Percentiles rank a stretch among this genome's conserved stretches.
Evolutionary conservation across 306 rosid genomes (phyloP).

Genomic region (Corylus americana): DNA sequence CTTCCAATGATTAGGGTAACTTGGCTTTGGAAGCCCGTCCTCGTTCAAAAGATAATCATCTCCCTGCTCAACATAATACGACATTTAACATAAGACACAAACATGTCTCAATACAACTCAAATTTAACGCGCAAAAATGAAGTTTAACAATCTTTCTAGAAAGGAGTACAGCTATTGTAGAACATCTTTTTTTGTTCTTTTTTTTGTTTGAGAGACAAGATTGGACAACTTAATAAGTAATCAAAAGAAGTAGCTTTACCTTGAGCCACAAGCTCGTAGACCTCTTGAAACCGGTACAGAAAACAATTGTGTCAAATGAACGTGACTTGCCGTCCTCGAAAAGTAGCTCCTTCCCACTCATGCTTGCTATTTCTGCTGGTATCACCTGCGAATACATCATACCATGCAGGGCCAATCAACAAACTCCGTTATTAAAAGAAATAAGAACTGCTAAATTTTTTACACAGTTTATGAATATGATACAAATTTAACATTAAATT

Average conservation of each 20-base stretch:
- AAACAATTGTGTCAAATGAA: slow-evolving; percentile 57
- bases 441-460: too few relatives aligned
- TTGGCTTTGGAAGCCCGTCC: slow-evolving; percentile 58
- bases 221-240: neutral
- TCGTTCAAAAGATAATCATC: slow-evolving; percentile 58
- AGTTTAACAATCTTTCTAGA: neutral
- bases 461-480: too few relatives aligned
- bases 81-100: too few relatives aligned
- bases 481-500: too few relatives aligned
- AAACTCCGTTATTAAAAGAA: too few relatives aligned
- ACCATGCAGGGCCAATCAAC: too few relatives aligned
- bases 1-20: slow-evolving; percentile 66
- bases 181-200: too few relatives aligned
- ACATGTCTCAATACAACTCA: too few relatives aligned
- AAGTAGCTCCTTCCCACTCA: slow-evolving; percentile 40
- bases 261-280: slow-evolving; percentile 70
- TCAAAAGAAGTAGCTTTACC: slow-evolving; percentile 31
- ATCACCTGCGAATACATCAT: slow-evolving; percentile 38
- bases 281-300: slow-evolving; percentile 78
- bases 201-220: neutral
- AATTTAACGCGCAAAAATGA: too few relatives aligned
- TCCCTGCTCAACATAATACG: slow-evolving; percentile 33
- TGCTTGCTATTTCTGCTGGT: slow-evolving; percentile 45
- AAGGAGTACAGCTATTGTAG: too few relatives aligned
- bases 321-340: slow-evolving; percentile 46